Base-by-base conservation (phyloP, 768 basidiomycete genomes). In the Lactifluus volemus region DNA sequence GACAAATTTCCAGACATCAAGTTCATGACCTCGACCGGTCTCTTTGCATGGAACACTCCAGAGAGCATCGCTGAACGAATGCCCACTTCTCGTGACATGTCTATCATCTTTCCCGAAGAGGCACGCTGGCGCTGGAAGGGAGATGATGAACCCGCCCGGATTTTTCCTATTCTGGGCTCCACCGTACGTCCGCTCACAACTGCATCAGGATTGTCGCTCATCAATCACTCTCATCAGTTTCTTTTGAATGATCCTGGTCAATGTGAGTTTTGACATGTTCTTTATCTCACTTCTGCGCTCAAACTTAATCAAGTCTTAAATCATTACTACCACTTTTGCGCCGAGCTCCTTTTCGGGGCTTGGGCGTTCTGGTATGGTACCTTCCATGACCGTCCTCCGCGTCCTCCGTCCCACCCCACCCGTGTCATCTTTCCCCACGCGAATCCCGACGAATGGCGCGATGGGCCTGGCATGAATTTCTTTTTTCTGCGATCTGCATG, bases 291-390 rank as follows among this genome's bases (percentile, higher is more conserved):
- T 11, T 19, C 11, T 25, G 15, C n/a, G 29, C 29, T 63, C 9
- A 59, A 17, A 0, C 25, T 39, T 39, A 5, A 30, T 38, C 39
- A 10, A 76, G 74, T 93, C 78, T 78, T 92, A n/a, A 75, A 78
- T 49, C 92, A 93, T 70, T 93, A 92, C 71, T 93, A 92, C 72
- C 92, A 93, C 72, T 85, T 90, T 61, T 87, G 86, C 36, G 92
- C 87, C 0, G 92, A 94, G 69, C 81, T 90, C 50, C 74, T 90
- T 59, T 75, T 92, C 36, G 91, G 90, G 36, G 73, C 81, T 3
- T 89, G 88, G 79, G 81, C 88, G 1, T 81, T 89, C 67, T 89
- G 85, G 85, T 75, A 77, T 49, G 84, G 85, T 39, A 78, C 84
- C 6, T 72, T 69, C 62, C 60, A 63, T 19, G 65, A 63, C 25